Evolutionary conservation across 1,284 basidiomycete genomes (phyloP), one percentile per base, ranked within the genome.

Genomic region (Malassezia pachydermatis): DNA sequence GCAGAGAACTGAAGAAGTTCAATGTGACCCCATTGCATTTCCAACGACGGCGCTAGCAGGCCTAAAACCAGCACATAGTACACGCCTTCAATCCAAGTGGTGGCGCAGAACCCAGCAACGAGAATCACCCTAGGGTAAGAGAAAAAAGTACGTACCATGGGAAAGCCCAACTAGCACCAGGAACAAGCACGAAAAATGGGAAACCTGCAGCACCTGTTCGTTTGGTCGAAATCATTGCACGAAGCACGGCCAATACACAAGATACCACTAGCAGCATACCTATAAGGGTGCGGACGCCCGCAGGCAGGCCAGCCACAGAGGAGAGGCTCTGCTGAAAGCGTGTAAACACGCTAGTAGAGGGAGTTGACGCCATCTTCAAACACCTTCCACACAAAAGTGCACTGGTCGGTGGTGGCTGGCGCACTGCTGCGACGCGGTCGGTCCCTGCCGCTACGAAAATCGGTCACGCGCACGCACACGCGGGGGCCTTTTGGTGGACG

Each of bases 1-100:
- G 78, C 76, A 44, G 87, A 82, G 72, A 98, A 96, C 70, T 88
- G 86, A 60, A 86, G 65, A 4, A 84, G 83, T 72, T 96, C 92
- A 19, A 82, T 66, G 19, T 82, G 78, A 28, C 92, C 90, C 89
- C 90, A 98, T 54, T 96, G 76, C 38, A 88, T 78, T 72, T 98
- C 92, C 48, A 98, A 77, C 70, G 96, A 96, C 57, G 85, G 80
- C 39, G 88, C 77, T 20, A 84, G 84, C 8, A 88, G 78, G 28
- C 87, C 84, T 10, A 96, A 78, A 34, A 84, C 79, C 42, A 89
- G 71, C 45, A 88, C 74, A 2, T 88, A 83, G 49, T 84, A 76
- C 49, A 84, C 63, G 52, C 33, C 22, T 23, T 92, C 88, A 57
- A 87, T 73, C 49, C 89, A 63, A 51, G 79, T 83, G 40, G 82